Percentiles rank a stretch among this genome's conserved stretches.
Evolutionary conservation across 257 asterid species (phyloP).

Genomic region (Gentiana dahurica): DNA sequence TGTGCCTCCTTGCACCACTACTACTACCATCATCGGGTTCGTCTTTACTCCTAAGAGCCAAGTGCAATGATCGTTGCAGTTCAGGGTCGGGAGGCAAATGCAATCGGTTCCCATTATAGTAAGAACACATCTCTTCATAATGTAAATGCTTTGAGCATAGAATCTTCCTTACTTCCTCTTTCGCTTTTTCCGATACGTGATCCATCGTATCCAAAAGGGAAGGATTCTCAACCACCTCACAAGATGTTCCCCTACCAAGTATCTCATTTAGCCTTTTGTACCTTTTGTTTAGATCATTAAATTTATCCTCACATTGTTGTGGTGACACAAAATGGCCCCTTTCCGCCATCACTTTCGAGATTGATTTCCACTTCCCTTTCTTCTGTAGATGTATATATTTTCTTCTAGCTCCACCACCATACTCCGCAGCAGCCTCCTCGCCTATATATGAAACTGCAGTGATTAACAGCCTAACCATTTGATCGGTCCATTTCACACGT

Average conservation of each 20-base stretch:
- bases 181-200: slow-evolving; percentile 23
- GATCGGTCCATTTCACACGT: slow-evolving; percentile 42
- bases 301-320: slow-evolving; percentile 61
- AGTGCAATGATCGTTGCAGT: slow-evolving; percentile 15
- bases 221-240: slow-evolving; percentile 30
- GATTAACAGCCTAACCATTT: slow-evolving; percentile 48
- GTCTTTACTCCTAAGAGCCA: slow-evolving; percentile 33
- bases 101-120: slow-evolving; percentile 19
- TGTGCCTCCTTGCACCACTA: slow-evolving; percentile 20
- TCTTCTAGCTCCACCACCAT: slow-evolving; percentile 3
- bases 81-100: slow-evolving; percentile 26
- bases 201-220: slow-evolving; percentile 20
- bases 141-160: slow-evolving; percentile 34
- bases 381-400: background rate
- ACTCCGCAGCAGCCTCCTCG: slow-evolving; percentile 8
- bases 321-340: slow-evolving; percentile 43
- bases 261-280: slow-evolving; percentile 31
- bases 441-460: slow-evolving; percentile 29
- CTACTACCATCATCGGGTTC: slow-evolving; percentile 29
- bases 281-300: slow-evolving; percentile 42
- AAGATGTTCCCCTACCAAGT: slow-evolving; percentile 25
- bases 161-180: slow-evolving; percentile 34
- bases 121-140: slow-evolving; percentile 40
- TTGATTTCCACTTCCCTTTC: slow-evolving; percentile 44
- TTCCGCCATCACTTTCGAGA: slow-evolving; percentile 35